Base-by-base conservation (phyloP, 768 basidiomycete genomes). In the Artomyces pyxidatus region DNA sequence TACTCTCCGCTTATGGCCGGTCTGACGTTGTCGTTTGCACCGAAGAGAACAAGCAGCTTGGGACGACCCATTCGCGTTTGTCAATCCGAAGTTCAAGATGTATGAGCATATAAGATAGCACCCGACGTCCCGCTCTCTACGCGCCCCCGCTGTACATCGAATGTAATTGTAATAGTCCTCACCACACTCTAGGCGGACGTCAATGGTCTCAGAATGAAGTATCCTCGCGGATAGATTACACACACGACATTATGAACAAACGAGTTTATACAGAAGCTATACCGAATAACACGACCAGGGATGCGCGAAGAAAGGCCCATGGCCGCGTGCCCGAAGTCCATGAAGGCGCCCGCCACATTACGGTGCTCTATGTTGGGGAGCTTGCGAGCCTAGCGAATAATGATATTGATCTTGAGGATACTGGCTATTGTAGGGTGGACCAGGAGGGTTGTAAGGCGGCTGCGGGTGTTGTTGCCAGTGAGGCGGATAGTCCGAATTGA, bases 11-110 rank as follows among this genome's bases (percentile, higher is more conserved):
- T 38, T 16, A 4, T 26, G n/a, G 32, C 22, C 16, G 12, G 27
- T 45, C 48, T 28, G 2, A 38, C 35, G 12, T 10, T 9, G 2
- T n/a, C 26, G 47, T 37, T 53, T 22, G 12, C 22, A 16, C 12
- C 53, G 38, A 48, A 60, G 75, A 37, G 56, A 57, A 26, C 49
- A 55, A 2, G 56, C 56, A 10, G 44, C 56, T 9, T 57, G 56
- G 56, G 56, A 52, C 29, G 56, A 57, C 17, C 56, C 56, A 7
- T 57, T 57, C 45, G 50, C 56, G n/a, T 57, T 55, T 14, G 50
- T 55, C 4, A 38, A 56, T 17, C 38, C 42, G 17, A 48, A 52
- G 40, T 57, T 57, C 49, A 55, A 55, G 14, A 55, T 57, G 53
- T 50, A 57, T 37, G 56, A 57, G 48, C 49, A 51, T 26, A 49